A percentile compares a stretch with the other conserved stretches of the same genome.
Evolutionary conservation across 2,329 filamentous ascomycete species (phyloP).

Genomic region (Aspergillus fumigatiaffinis): DNA sequence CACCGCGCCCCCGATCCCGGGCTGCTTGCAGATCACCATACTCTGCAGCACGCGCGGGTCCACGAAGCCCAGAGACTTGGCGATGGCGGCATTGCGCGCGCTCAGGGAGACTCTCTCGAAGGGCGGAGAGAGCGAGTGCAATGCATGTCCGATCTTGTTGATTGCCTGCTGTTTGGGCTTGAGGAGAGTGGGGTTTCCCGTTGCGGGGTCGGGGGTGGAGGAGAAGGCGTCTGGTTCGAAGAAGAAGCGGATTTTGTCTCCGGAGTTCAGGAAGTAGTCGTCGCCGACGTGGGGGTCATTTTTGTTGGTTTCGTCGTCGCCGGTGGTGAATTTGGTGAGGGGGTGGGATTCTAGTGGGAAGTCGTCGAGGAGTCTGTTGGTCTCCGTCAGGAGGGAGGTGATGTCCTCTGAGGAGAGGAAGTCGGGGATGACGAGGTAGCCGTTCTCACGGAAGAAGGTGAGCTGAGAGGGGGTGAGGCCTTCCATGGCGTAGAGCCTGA

Average conservation of each 20-base stretch:
- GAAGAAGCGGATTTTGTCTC: slow-evolving; percentile 93
- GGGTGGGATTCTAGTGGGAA: slow-evolving; percentile 83
- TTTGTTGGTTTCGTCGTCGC: slow-evolving; percentile 58
- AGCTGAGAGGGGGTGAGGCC: slow-evolving; percentile 67
- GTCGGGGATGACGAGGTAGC: slow-evolving; percentile 81
- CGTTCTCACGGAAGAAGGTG: slow-evolving; percentile 70
- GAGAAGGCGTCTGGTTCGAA: slow-evolving; percentile 90
- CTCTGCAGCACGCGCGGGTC: slow-evolving; percentile 82
- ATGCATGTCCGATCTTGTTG: slow-evolving; percentile 81
- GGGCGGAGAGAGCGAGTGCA: slow-evolving; percentile 65
- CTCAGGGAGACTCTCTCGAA: slow-evolving; percentile 55
- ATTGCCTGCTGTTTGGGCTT: slow-evolving; percentile 82
- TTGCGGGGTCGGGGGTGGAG: slow-evolving; percentile 35
- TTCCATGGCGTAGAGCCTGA: not conserved
- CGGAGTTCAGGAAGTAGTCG: slow-evolving; percentile 85
- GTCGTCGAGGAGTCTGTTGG: slow-evolving; percentile 65
- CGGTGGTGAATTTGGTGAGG: slow-evolving; percentile 90
- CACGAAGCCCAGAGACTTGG: slow-evolving; percentile 65
- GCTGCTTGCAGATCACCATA: slow-evolving; percentile 99
- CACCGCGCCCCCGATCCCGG: slow-evolving; percentile 88
- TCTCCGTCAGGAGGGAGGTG: slow-evolving; percentile 67
- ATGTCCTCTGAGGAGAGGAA: slow-evolving; percentile 67
- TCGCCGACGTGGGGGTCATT: slow-evolving; percentile 72
- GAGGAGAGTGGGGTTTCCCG: slow-evolving; percentile 55
- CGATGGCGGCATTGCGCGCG: slow-evolving; percentile 58